These are phyloP conservation scores for Neotropicomus parvogracilis DNA, from an alignment of 1,284 basidiomycete genomes.

Conservation along the genomic window DNA sequence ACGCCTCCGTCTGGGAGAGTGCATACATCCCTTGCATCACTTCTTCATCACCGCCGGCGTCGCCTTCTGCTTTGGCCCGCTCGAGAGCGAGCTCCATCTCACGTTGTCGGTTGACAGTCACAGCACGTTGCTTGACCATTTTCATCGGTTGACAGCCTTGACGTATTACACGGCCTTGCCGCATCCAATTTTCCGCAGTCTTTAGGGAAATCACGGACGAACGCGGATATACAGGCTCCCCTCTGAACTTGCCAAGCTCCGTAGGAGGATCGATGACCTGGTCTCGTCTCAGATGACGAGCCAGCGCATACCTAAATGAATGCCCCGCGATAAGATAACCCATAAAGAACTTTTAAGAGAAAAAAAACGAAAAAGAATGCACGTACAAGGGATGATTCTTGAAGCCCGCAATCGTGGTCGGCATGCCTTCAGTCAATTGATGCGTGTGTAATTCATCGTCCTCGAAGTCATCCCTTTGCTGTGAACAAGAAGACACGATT, in stretches of 20 bases:
- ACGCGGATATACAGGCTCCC: constrained; percentile 90
- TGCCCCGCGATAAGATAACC: background rate
- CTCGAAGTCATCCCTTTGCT: constrained; percentile 92
- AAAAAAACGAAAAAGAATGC: constrained; percentile 5
- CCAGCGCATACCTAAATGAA: constrained; percentile 73
- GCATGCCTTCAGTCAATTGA: constrained; percentile 91
- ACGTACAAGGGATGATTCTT: constrained; percentile 91
- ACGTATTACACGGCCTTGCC: constrained; percentile 74
- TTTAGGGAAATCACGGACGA: constrained; percentile 81
- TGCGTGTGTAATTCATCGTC: constrained; percentile 86
- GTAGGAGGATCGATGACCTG: constrained; percentile 85
- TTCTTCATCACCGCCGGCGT: constrained; percentile 47
- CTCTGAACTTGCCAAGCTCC: constrained; percentile 89
- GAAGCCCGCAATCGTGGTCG: constrained; percentile 85
- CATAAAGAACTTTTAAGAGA: background rate
- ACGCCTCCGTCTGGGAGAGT: constrained; percentile 81
- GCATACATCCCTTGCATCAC: constrained; percentile 88
- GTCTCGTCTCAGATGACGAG: constrained; percentile 84
- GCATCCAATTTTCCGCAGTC: constrained; percentile 94
- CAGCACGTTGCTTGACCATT: constrained; percentile 82
- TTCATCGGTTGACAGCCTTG: constrained; percentile 85
- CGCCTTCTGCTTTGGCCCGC: constrained; percentile 37
- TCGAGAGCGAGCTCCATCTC: constrained; percentile 75
- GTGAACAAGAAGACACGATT: constrained; percentile 14
- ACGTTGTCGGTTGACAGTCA: constrained; percentile 78